Percentiles rank a stretch among this genome's conserved stretches.
Evolutionary conservation across 2,329 filamentous ascomycete species (phyloP).

Genomic region (Trichocomaceae sp.): DNA sequence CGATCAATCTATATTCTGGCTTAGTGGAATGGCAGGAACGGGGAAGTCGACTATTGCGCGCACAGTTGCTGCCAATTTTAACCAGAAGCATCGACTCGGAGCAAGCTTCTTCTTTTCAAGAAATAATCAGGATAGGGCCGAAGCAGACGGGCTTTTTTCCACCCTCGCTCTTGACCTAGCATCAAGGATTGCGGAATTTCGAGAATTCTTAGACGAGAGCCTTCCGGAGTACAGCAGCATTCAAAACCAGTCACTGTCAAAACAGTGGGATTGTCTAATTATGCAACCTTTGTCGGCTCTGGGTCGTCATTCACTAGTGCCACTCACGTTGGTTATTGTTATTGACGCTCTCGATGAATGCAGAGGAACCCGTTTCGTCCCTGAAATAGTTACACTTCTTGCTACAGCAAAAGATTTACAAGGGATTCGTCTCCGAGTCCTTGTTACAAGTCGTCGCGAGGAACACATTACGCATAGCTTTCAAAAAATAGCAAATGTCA

Average conservation of each 20-base stretch:
- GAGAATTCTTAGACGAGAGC: not conserved
- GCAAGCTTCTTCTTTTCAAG: constrained; percentile 1
- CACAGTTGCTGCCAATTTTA: not conserved
- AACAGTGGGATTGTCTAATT: constrained; percentile 24
- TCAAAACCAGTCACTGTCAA: constrained; percentile 13
- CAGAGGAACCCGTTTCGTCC: constrained; percentile 11
- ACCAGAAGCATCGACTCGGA: not conserved
- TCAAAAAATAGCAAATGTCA: not conserved
- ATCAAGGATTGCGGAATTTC: constrained; percentile 21
- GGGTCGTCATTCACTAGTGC: not conserved
- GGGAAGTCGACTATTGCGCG: not conserved
- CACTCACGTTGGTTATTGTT: constrained; percentile 16
- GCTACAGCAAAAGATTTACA: not conserved
- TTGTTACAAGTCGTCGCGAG: constrained; percentile 26
- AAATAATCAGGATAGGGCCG: constrained; percentile 34
- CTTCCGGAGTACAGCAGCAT: not conserved
- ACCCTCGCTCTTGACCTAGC: constrained; percentile 29
- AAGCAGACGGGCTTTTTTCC: constrained; percentile 32
- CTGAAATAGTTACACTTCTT: constrained; percentile 17
- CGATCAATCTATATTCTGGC: constrained; percentile 23
- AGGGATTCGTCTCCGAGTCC: constrained; percentile 17
- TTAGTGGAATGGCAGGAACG: constrained; percentile 16
- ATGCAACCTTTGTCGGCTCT: constrained; percentile 17
- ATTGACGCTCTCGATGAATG: constrained; percentile 29
- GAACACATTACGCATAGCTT: constrained; percentile 18